Percentiles rank a stretch among this genome's conserved stretches.
Conservation (phyloP, 2,329 filamentous ascomycete genomes). For the Pyrenochaeta sp. region DNA sequence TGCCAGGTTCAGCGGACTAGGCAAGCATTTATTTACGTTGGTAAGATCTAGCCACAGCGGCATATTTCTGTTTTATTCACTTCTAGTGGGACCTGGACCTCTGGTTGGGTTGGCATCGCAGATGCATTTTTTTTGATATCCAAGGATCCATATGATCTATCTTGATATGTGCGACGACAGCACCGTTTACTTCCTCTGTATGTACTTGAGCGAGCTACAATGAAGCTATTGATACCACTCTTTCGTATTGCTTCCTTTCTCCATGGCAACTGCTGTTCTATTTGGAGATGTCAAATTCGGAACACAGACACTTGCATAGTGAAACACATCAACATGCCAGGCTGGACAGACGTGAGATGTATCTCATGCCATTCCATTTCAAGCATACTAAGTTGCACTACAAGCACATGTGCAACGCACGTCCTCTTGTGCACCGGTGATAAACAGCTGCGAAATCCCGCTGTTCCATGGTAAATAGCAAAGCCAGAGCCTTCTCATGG, state of each 20-base stretch:
- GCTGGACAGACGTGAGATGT: neutral
- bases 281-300: neutral
- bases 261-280: neutral
- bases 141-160: conserved; percentile 4
- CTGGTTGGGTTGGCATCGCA: neutral
- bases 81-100: conserved; percentile 2
- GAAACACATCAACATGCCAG: neutral
- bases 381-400: neutral
- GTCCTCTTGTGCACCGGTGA: neutral
- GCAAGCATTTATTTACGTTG: conserved; percentile 14
- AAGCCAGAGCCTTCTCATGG: neutral
- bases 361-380: neutral
- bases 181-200: neutral
- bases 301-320: neutral
- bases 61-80: conserved; percentile 8
- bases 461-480: neutral
- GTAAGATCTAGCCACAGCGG: conserved; percentile 21
- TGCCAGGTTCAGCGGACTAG: conserved; percentile 18
- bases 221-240: conserved; percentile 5
- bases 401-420: neutral
- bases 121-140: conserved; percentile 6
- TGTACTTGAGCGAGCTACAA: conserved; percentile 7
- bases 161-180: conserved; percentile 6
- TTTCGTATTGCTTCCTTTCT: neutral
- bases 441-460: neutral